A percentile compares a stretch with the other conserved stretches of the same genome.
Evolutionary conservation across 371 early-diverging fungal genomes (phyloP).

Genomic region (Mortierella sp.): DNA sequence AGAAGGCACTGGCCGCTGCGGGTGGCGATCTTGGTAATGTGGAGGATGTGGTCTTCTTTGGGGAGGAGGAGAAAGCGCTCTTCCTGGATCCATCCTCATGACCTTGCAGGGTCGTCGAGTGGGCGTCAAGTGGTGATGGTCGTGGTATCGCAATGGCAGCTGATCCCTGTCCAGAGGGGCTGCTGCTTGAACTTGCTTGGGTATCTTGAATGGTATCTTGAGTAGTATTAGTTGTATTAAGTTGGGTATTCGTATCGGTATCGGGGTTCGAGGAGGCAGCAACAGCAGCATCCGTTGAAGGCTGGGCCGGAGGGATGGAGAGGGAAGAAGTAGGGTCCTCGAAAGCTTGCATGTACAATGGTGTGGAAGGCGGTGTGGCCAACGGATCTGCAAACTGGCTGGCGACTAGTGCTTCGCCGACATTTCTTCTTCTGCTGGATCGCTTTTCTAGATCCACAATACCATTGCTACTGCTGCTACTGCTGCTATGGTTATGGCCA

Average conservation of each 20-base stretch:
- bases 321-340: conserved; percentile 15
- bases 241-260: background rate
- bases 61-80: background rate
- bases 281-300: background rate
- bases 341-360: conserved; percentile 33
- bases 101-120: no score
- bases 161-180: background rate
- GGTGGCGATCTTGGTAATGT: conserved; percentile 5
- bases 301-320: background rate
- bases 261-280: background rate
- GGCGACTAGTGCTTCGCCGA: conserved; percentile 14
- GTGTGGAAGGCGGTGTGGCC: conserved; percentile 6
- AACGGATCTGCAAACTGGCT: conserved; percentile 36
- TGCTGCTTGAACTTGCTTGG: background rate
- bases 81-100: background rate
- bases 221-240: conserved; percentile 1
- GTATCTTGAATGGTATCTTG: conserved; percentile 1
- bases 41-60: background rate
- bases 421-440: conserved; percentile 39
- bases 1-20: background rate
- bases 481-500: background rate
- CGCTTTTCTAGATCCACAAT: conserved; percentile 12
- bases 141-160: background rate
- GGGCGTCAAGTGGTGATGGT: no score
- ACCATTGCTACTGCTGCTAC: background rate